Evolutionary conservation across 2,329 filamentous ascomycete species (phyloP).

Genomic region (Byssoonygena ceratinophila): DNA sequence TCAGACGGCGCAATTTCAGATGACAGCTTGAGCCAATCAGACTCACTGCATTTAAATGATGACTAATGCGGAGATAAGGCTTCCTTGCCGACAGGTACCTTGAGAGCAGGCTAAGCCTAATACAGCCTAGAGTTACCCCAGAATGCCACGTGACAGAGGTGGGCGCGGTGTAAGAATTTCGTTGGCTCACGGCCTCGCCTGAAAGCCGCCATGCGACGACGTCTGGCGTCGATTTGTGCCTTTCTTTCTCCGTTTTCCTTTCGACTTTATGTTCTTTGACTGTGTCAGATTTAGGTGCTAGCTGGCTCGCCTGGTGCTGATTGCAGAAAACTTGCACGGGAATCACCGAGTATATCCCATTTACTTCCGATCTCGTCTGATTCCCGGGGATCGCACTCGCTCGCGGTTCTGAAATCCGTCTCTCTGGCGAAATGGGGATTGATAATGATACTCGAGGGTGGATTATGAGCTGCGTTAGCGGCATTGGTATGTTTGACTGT

Average conservation of each 20-base stretch:
- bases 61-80: neutral
- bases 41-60: neutral
- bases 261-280: too few relatives aligned
- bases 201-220: too few relatives aligned
- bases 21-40: neutral
- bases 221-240: too few relatives aligned
- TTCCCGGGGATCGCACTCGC: neutral
- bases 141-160: neutral
- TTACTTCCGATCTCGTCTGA: neutral
- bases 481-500: constrained; percentile 47
- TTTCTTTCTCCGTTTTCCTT: too few relatives aligned
- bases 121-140: neutral
- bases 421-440: constrained; percentile 11
- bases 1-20: constrained; percentile 12
- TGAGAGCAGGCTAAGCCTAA: constrained; percentile 16
- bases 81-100: constrained; percentile 16
- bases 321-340: too few relatives aligned
- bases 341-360: neutral
- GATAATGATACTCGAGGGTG: constrained; percentile 83
- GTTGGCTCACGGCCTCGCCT: neutral
- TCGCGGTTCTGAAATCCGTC: neutral
- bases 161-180: neutral
- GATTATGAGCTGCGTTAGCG: constrained; percentile 78
- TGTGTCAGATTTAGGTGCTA: too few relatives aligned
- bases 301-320: too few relatives aligned